A percentile compares a stretch with the other conserved stretches of the same genome.
These are phyloP conservation scores for Paramecium primaurelia DNA, from an alignment of 73 alveolate genomes.

Conservation along the genomic window DNA sequence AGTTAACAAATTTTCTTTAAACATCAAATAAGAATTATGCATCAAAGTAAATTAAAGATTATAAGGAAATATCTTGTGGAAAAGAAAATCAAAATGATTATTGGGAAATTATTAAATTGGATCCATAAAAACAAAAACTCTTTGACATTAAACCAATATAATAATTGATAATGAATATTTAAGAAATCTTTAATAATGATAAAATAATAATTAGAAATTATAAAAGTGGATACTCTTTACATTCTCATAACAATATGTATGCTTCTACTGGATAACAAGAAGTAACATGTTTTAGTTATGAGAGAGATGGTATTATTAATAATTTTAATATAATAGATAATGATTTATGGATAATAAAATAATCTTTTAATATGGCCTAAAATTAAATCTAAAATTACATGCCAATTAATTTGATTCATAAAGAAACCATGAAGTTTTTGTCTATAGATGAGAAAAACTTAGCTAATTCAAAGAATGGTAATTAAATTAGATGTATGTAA, in stretches of 20 bases:
- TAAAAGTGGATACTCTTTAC: not conserved
- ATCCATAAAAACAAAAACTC: not conserved
- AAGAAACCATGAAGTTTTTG: not conserved
- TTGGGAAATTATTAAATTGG: not conserved
- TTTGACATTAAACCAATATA: not conserved
- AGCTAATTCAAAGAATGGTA: not conserved
- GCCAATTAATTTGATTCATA: not conserved
- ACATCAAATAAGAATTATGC: not conserved
- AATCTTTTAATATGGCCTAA: not conserved
- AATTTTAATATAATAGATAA: not conserved
- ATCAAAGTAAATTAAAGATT: not conserved
- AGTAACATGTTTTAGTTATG: not conserved
- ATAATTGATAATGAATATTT: not conserved
- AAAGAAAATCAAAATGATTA: not conserved
- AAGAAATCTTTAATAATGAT: not conserved
- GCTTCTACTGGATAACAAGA: not conserved
- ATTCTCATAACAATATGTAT: not conserved
- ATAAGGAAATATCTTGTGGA: not conserved
- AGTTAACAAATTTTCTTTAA: not conserved
- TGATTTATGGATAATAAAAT: not conserved
- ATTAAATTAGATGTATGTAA: not conserved
- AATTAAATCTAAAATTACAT: not conserved
- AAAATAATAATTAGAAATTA: not conserved
- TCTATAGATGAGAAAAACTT: not conserved
- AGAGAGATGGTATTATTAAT: not conserved